Conservation (phyloP, 2,329 filamentous ascomycete genomes). For the Plenodomus tracheiphilus region DNA sequence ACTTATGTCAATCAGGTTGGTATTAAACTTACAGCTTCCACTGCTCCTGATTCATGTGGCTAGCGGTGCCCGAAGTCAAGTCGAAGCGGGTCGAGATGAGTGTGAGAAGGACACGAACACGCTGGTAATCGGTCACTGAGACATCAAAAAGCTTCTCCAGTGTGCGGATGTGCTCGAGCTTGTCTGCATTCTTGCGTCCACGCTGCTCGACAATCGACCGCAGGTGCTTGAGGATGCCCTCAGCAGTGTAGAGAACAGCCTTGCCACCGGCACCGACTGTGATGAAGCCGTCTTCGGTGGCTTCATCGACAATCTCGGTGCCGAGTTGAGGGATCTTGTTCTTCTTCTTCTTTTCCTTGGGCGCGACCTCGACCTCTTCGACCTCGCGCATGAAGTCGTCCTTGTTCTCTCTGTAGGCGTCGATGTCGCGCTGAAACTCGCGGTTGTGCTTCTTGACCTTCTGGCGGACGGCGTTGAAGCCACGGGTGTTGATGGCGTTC, state of each 20-base stretch:
- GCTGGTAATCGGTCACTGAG: slow-evolving; percentile 87
- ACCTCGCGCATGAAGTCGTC: slow-evolving; percentile 86
- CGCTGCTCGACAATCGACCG: slow-evolving; percentile 90
- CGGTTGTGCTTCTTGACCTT: slow-evolving; percentile 99
- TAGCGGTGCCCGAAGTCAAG: slow-evolving; percentile 75
- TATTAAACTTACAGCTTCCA: slow-evolving; percentile 72
- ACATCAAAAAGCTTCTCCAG: slow-evolving; percentile 97
- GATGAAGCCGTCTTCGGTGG: slow-evolving; percentile 83
- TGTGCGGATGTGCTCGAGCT: slow-evolving; percentile 88
- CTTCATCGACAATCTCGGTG: slow-evolving; percentile 56
- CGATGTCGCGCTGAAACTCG: slow-evolving; percentile 85
- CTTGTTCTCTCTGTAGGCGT: slow-evolving; percentile 82
- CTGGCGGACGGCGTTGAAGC: slow-evolving; percentile 95
- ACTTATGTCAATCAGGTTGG: not conserved
- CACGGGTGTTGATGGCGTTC: slow-evolving; percentile 93
- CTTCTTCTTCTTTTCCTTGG: slow-evolving; percentile 43
- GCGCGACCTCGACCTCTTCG: slow-evolving; percentile 72
- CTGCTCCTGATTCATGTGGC: slow-evolving; percentile 91
- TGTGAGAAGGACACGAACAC: slow-evolving; percentile 87
- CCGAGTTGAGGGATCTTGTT: slow-evolving; percentile 57
- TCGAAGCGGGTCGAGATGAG: slow-evolving; percentile 95
- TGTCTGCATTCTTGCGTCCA: slow-evolving; percentile 99
- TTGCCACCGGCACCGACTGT: slow-evolving; percentile 88
- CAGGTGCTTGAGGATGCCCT: slow-evolving; percentile 97
- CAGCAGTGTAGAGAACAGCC: slow-evolving; percentile 87